These are phyloP conservation scores for Diaporthe citriasiana DNA, from an alignment of 2,329 filamentous ascomycete genomes.

Conservation along the genomic window DNA sequence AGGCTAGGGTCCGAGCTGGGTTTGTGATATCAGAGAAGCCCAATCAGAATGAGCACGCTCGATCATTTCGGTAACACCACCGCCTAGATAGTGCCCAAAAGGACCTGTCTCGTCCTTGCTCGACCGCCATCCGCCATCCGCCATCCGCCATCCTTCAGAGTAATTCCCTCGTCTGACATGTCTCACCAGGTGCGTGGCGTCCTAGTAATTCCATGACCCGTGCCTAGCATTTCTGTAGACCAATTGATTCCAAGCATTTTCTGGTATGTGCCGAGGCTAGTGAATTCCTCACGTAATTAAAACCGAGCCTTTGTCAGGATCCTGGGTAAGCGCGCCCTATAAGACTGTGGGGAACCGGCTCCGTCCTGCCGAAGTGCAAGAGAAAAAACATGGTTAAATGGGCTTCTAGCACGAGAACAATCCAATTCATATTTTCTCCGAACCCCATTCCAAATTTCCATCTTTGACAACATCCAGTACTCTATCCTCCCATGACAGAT, in stretches of 20 bases:
- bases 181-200: not conserved
- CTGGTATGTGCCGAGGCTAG: not conserved
- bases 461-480: not conserved
- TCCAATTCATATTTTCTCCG: not conserved
- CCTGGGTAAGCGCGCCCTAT: not conserved
- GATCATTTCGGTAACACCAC: not conserved
- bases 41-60: not conserved
- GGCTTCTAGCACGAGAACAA: not conserved
- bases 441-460: not conserved
- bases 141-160: not conserved
- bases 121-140: not conserved
- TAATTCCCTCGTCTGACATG: slow-evolving; percentile 5
- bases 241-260: not conserved
- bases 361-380: not conserved
- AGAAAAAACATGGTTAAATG: not conserved
- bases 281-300: slow-evolving; percentile 7
- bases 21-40: not conserved
- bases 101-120: not conserved
- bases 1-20: not conserved
- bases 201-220: not conserved
- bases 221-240: not conserved
- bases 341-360: not conserved
- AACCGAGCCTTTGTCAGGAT: not conserved
- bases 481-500: not conserved
- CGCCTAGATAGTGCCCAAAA: not conserved